phyloP scores from a whole-genome alignment of 1,139 yeast species.

The Taphrina wiesneri region DNA sequence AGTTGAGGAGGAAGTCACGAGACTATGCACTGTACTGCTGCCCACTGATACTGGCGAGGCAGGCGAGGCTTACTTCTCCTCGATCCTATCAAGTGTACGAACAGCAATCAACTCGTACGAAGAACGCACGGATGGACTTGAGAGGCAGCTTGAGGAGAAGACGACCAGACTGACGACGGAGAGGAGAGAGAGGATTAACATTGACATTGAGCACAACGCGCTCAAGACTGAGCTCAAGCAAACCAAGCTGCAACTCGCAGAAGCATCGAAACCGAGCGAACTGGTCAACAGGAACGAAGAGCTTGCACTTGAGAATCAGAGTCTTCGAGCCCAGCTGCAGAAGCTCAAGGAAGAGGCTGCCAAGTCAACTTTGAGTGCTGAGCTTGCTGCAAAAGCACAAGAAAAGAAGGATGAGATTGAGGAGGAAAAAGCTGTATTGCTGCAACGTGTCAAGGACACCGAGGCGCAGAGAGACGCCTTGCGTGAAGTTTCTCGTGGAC shows the following conservation, averaged over 20 bases:
- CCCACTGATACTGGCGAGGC: constrained; percentile 31
- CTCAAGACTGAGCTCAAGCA: constrained; percentile 12
- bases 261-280: not conserved
- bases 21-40: constrained; percentile 20
- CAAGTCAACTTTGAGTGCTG: not conserved
- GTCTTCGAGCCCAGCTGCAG: not conserved
- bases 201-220: constrained; percentile 21
- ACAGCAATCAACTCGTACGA: constrained; percentile 23
- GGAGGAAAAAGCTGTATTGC: constrained; percentile 3
- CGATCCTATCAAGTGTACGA: constrained; percentile 13
- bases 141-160: constrained; percentile 18
- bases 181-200: constrained; percentile 7
- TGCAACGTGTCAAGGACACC: constrained; percentile 35
- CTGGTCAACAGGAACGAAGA: not conserved
- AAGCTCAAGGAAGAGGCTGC: not conserved
- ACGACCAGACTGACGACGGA: not conserved
- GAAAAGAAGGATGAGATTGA: constrained; percentile 1
- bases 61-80: constrained; percentile 24
- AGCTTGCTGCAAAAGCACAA: not conserved
- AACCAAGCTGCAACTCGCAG: not conserved
- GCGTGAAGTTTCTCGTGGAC: constrained; percentile 37
- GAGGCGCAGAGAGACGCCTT: constrained; percentile 39
- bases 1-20: constrained; percentile 26
- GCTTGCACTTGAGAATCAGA: not conserved
- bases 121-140: constrained; percentile 8